Percentiles rank a stretch among this genome's conserved stretches.
These are phyloP conservation scores for Neltuma alba DNA, from an alignment of 306 rosid species.

Conservation along the genomic window DNA sequence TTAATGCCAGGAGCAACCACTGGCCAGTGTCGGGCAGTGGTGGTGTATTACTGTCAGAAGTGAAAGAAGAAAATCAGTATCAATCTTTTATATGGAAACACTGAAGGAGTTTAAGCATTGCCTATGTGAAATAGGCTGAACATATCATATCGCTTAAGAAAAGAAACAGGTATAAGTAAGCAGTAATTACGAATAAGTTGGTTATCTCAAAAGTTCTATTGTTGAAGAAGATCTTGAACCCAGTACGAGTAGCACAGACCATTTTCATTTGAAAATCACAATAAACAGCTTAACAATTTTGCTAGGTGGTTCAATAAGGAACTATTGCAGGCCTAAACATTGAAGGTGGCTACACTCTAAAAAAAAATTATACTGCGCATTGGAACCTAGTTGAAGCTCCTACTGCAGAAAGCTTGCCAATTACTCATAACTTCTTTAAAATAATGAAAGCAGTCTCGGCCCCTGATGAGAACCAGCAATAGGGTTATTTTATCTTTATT, in stretches of 20 bases:
- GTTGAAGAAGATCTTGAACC: conserved; percentile 5
- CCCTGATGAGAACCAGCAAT: background rate
- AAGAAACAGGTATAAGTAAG: conserved; percentile 17
- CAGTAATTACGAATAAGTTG: background rate
- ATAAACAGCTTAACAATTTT: background rate
- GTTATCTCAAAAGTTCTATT: background rate
- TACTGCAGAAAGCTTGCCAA: background rate
- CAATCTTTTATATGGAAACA: conserved; percentile 17
- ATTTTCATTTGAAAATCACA: conserved; percentile 17
- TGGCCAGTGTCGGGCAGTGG: conserved; percentile 98
- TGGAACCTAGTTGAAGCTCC: background rate
- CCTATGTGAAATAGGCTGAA: background rate
- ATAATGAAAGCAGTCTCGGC: background rate
- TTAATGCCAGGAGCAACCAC: conserved; percentile 85
- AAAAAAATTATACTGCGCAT: background rate
- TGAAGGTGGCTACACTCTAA: background rate
- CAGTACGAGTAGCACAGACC: background rate
- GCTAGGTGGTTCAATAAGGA: background rate
- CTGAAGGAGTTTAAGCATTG: conserved; percentile 13
- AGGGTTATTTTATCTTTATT: background rate
- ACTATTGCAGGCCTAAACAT: background rate
- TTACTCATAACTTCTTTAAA: background rate
- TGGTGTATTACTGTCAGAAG: conserved; percentile 56
- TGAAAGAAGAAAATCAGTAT: conserved; percentile 27
- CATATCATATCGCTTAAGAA: background rate